Percentiles rank a stretch among this genome's conserved stretches.
Conservation (phyloP, 2,329 filamentous ascomycete species). For the Zasmidium citrigriseum region DNA sequence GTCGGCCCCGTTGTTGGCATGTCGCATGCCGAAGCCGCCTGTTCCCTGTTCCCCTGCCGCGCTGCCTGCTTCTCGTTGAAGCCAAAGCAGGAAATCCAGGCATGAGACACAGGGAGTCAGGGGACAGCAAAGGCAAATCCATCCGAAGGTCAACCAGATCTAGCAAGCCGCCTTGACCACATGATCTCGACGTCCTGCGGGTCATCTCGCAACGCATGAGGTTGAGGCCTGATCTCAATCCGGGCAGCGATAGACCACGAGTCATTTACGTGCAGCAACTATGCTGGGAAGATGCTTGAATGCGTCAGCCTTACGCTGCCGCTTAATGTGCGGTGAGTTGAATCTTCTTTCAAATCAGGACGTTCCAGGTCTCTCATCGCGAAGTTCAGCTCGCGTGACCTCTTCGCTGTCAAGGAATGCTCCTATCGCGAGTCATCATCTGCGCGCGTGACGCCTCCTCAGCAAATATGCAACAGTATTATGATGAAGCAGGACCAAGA, state of each 20-base stretch:
- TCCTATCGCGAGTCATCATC: background rate
- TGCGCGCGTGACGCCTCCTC: background rate
- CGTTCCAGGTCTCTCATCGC: too few relatives aligned
- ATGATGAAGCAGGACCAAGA: background rate
- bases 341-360: background rate
- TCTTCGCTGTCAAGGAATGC: background rate
- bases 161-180: constrained; percentile 1
- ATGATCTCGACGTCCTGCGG: constrained; percentile 1
- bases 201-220: background rate
- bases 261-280: background rate
- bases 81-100: background rate
- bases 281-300: background rate
- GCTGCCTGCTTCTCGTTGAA: background rate
- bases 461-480: background rate
- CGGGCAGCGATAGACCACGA: background rate
- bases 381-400: background rate
- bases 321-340: constrained; percentile 3
- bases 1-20: background rate
- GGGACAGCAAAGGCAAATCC: background rate
- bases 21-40: background rate
- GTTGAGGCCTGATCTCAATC: background rate
- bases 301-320: background rate
- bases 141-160: background rate
- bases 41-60: background rate
- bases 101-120: background rate